Conservation (phyloP, 495 filamentous ascomycete species). For the Trichodelitschia bisporula region DNA sequence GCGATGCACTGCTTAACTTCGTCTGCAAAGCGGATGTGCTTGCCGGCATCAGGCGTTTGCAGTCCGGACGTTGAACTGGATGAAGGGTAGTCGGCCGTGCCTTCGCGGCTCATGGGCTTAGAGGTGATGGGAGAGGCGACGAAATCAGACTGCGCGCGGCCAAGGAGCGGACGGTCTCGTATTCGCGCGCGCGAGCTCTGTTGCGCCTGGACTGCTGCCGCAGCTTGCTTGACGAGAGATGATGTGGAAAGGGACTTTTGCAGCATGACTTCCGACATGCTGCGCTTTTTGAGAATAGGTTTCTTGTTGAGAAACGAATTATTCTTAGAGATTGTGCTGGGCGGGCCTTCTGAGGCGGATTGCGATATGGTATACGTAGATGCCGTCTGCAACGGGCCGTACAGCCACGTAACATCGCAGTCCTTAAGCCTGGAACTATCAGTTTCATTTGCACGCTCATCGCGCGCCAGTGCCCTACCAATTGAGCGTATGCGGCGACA, state of each 20-base stretch:
- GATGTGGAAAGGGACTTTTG: slow-evolving; percentile 77
- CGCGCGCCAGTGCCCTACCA: slow-evolving; percentile 31
- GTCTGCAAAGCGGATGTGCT: slow-evolving; percentile 91
- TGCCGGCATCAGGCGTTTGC: slow-evolving; percentile 43
- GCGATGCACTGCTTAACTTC: slow-evolving; percentile 91
- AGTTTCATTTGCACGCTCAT: slow-evolving; percentile 7
- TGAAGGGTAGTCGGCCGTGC: slow-evolving; percentile 29
- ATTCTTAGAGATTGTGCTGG: slow-evolving; percentile 42
- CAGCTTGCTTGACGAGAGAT: slow-evolving; percentile 78
- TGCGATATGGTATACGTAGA: slow-evolving; percentile 14
- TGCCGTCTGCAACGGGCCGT: slow-evolving; percentile 67
- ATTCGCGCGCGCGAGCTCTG: slow-evolving; percentile 21
- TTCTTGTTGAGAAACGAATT: slow-evolving; percentile 69
- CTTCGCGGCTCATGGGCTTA: slow-evolving; percentile 25
- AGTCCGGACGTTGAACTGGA: slow-evolving; percentile 37
- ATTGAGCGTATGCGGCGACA: slow-evolving; percentile 72
- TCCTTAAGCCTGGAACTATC: slow-evolving; percentile 58
- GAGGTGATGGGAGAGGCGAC: slow-evolving; percentile 1
- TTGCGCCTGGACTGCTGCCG: slow-evolving; percentile 78
- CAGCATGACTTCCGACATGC: slow-evolving; percentile 85
- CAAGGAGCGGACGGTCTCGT: slow-evolving; percentile 18
- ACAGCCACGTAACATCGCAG: slow-evolving; percentile 93
- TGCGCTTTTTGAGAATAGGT: slow-evolving; percentile 89
- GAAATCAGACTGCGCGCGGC: slow-evolving; percentile 27
- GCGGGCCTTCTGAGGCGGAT: slow-evolving; percentile 23